Evolutionary conservation across 139 green algal genomes (phyloP).

Genomic region (Chlamydomonas sp.): DNA sequence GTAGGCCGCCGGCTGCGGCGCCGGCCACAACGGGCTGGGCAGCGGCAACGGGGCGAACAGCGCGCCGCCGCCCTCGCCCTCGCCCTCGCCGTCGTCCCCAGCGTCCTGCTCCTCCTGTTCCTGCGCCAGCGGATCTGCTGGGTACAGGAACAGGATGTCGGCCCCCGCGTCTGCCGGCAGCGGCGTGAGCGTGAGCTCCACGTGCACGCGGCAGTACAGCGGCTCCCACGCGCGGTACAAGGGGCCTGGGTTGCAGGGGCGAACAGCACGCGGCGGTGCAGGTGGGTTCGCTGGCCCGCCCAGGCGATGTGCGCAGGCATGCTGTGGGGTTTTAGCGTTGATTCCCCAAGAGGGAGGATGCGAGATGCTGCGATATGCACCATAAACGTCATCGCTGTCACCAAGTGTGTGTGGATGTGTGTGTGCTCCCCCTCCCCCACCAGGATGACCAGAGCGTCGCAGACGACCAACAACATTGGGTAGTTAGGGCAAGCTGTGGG

Average conservation of each 20-base stretch:
- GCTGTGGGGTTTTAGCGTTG: neutral
- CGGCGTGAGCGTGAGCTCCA: conserved; percentile 42
- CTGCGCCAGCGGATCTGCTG: neutral
- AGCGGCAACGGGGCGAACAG: neutral
- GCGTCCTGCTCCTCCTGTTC: neutral
- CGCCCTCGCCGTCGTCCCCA: neutral
- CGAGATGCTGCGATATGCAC: neutral
- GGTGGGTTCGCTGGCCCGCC: no score
- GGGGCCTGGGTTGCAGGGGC: neutral
- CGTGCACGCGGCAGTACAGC: conserved; percentile 47
- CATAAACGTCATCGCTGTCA: neutral
- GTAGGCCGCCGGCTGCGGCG: conserved; percentile 4
- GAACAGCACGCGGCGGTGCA: no score
- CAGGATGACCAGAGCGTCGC: neutral
- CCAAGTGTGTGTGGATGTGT: neutral
- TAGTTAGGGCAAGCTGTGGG: no score
- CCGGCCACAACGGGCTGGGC: conserved; percentile 7
- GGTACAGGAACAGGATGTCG: conserved; percentile 47
- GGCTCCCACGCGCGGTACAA: conserved; percentile 36
- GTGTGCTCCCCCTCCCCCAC: neutral
- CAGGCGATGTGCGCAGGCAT: neutral
- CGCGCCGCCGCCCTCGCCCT: neutral
- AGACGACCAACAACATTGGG: no score
- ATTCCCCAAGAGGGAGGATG: neutral
- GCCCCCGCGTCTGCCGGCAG: conserved; percentile 48